Base-by-base conservation (phyloP, 352 stramenopile genomes). In the Blastocystis sp. region DNA sequence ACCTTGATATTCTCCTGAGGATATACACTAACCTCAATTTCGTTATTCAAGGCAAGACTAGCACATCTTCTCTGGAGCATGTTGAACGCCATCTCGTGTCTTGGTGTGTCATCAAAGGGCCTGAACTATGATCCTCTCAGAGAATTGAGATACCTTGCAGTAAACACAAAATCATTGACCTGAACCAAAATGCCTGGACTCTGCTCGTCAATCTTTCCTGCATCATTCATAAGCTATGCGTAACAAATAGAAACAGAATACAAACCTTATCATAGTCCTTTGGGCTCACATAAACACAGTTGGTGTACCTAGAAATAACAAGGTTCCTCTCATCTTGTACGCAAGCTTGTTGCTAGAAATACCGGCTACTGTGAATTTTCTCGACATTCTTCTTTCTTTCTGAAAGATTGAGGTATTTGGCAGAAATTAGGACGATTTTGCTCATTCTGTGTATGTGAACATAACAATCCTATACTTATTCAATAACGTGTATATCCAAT, bases 21-120 rank as follows among this genome's bases (percentile, higher is more conserved):
- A 16, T 86, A 86, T 11, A 86, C 52, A 19, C n/a, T 35, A 3
- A 86, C 52, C 37, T 86, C 75, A 27, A 86, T 77, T 7, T 86
- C 75, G 14, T 86, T 86, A 32, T 75, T 75, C 16, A 57, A 73
- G 14, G 56, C 75, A 29, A 86, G 61, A 24, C 58, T 35, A 14
- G 61, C 75, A 37, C 75, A 86, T 56, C 71, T 86, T 86, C 75
- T 71, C 75, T 86, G 75, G 42, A 86, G 46, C 75, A 86, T 86
- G 29, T 46, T 46, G 27, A 71, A 86, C 32, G 35, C 75, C 61
- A 86, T 46, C 37, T 66, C 21, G n/a, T 75, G 57, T 24, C 49
- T 54, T 6, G 29, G 32, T 24, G 66, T 86, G 5, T 56, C 75
- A 24, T 86, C 75, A 49, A 86, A 75, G 12, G 75, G 75, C 46